Conservation (phyloP, 73 alveolate species). For the Strombidium stylifer region DNA sequence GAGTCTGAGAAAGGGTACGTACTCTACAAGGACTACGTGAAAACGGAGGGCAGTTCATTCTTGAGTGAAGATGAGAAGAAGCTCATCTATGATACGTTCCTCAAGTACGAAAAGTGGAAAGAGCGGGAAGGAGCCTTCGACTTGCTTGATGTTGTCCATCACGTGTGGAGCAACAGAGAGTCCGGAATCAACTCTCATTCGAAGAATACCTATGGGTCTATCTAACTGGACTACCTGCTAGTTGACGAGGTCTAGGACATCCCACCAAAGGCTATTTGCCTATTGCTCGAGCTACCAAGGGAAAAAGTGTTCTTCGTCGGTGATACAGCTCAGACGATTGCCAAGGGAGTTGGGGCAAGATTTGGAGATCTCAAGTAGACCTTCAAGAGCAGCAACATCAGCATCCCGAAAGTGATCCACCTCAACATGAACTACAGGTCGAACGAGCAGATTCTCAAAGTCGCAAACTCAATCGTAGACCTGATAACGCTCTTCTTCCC, state of each 20-base stretch:
- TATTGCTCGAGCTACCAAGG: conserved; percentile 58
- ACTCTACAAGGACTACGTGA: conserved; percentile 40
- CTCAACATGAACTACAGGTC: conserved; percentile 75
- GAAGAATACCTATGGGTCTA: too few relatives aligned
- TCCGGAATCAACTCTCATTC: conserved; percentile 34
- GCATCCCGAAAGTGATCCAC: conserved; percentile 46
- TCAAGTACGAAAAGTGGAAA: conserved; percentile 84
- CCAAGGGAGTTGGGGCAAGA: conserved; percentile 91
- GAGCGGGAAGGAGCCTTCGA: conserved; percentile 62
- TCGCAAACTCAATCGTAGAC: conserved; percentile 74
- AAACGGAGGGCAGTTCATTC: conserved; percentile 18
- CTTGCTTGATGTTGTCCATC: conserved; percentile 85
- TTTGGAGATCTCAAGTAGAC: conserved; percentile 70
- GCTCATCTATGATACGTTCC: conserved; percentile 41
- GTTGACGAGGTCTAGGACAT: conserved; percentile 88
- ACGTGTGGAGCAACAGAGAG: conserved; percentile 40
- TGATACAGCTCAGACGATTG: conserved; percentile 92
- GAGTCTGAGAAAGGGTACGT: conserved; percentile 14
- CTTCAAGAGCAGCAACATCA: conserved; percentile 27
- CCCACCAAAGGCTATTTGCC: conserved; percentile 62
- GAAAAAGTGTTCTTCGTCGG: conserved; percentile 81
- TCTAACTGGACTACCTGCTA: conserved; percentile 79
- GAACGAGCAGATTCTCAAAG: conserved; percentile 68
- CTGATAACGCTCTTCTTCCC: conserved; percentile 81
- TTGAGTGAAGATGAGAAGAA: conserved; percentile 9